phyloP scores from a whole-genome alignment of 179 eudicot genomes.

The Silene noctiflora region DNA sequence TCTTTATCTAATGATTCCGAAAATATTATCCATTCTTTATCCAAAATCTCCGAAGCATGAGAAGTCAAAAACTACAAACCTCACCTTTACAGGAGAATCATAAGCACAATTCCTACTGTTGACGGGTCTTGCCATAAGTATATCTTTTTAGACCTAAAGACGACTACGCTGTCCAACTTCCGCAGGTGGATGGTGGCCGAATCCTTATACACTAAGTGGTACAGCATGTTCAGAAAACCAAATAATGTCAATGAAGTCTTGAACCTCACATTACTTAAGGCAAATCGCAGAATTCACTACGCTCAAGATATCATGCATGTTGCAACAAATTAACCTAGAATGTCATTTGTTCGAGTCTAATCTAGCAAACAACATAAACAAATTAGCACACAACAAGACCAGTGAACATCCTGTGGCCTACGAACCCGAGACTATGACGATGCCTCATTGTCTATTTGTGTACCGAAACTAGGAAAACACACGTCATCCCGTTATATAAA shows the following conservation, averaged over 20 bases:
- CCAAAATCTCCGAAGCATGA: background rate
- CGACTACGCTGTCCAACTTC: no score
- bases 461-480: no score
- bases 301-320: background rate
- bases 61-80: background rate
- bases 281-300: background rate
- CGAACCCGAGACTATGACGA: background rate
- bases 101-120: no score
- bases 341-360: background rate
- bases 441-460: no score
- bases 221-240: no score
- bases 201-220: no score
- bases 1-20: background rate
- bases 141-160: no score
- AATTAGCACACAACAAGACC: background rate
- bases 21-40: background rate
- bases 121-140: no score
- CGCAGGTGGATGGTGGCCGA: no score
- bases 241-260: no score
- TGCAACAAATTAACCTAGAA: background rate
- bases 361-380: background rate
- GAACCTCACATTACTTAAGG: no score
- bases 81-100: background rate
- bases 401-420: constrained; percentile 1
- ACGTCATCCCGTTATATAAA: no score